Conservation (phyloP, 495 filamentous ascomycete genomes). For the Jackrogersella minutella region DNA sequence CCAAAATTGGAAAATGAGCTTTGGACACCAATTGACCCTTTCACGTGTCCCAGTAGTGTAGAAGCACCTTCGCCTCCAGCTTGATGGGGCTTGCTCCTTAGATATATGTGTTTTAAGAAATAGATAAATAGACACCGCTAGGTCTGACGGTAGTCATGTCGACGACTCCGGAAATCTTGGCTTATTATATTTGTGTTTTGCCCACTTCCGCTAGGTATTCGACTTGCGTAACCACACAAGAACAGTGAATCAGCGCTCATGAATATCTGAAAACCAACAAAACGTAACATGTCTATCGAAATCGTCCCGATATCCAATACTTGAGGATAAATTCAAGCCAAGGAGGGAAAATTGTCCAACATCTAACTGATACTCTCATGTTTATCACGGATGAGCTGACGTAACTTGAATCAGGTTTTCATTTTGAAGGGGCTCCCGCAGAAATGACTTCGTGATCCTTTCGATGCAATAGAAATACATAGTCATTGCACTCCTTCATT, state of each 20-base stretch:
- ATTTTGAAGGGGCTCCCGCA: slow-evolving; percentile 8
- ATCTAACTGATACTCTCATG: not conserved
- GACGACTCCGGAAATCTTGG: slow-evolving; percentile 23
- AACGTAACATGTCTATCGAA: not conserved
- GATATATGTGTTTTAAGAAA: slow-evolving; percentile 1
- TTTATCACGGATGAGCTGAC: not conserved
- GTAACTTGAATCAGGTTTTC: slow-evolving; percentile 5
- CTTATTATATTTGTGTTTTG: slow-evolving; percentile 25
- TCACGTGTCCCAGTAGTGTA: slow-evolving; percentile 18
- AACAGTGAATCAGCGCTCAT: not conserved
- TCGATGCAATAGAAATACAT: slow-evolving; percentile 43
- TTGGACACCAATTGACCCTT: slow-evolving; percentile 26
- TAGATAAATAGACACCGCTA: slow-evolving; percentile 16
- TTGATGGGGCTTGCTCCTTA: slow-evolving; percentile 16
- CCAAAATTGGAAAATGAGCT: slow-evolving; percentile 42
- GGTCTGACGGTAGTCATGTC: not conserved
- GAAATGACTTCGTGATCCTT: slow-evolving; percentile 9
- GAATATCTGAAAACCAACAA: not conserved
- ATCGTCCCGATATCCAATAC: not conserved
- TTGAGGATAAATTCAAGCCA: not conserved
- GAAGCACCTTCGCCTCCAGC: slow-evolving; percentile 13
- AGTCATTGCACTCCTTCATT: slow-evolving; percentile 26
- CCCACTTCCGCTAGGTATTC: slow-evolving; percentile 2
- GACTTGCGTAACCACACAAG: not conserved
- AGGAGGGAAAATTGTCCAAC: not conserved